Evolutionary conservation across 177 flowering plant genomes (phyloP), one percentile per base, ranked within the genome.

Genomic region (Telopea speciosissima): DNA sequence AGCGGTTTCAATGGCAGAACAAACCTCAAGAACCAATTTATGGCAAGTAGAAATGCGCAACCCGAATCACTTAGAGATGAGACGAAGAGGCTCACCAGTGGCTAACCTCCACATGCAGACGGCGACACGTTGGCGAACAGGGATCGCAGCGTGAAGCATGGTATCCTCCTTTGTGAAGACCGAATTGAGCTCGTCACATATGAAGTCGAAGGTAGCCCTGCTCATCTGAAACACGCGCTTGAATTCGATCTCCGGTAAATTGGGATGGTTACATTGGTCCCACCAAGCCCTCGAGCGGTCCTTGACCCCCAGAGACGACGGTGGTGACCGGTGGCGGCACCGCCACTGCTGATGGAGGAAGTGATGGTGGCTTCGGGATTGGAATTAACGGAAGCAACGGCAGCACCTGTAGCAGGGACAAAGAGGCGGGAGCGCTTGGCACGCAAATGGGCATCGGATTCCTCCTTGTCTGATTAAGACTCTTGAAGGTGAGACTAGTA

Each of bases 21-120:
- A 91, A 24, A 91, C 97, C 73, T 91, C 97, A 23, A 89, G 82
- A 0, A 91, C 88, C 8, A 91, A 87, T 74, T 92, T 92, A 64
- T 92, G 97, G 70, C 97, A 92, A 52, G 97, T 92, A 19, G 93
- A 89, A 17, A 92, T 92, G 21, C 97, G 96, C 63, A 92, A 73
- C 0, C 97, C 97, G 71, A 92, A 92, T 28, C 89, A 81, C 75
- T 88, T 89, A n/a, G 96, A 89, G 0, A 92, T 94, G 9, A 85
- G 81, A 8, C 96, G 81, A 17, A 92, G 88, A 7, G 97, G 92
- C 78, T 90, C 96, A 8, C 97, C 97, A 3, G 97, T 90, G 26
- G 97, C 97, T 52, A 90, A 75, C 68, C 97, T 70, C 94, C 94
- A 92, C 4, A 92, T 78, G 70, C 97, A 92, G 17, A 89, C 97